These are phyloP conservation scores for Komagataella kurtzmanii DNA, from an alignment of 805 yeast species.

Conservation along the genomic window DNA sequence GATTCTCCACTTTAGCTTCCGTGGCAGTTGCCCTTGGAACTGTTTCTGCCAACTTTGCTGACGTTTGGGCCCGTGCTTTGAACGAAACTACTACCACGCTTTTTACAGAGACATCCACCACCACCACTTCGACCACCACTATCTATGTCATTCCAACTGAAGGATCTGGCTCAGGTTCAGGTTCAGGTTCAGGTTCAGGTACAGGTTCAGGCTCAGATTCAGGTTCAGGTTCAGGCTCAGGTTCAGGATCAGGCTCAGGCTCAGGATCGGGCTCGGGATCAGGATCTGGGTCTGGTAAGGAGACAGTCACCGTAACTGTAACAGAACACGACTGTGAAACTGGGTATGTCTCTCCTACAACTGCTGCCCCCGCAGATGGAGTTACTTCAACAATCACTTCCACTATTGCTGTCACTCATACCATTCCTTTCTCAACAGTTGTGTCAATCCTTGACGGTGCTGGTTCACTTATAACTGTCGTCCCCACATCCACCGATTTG, in stretches of 20 bases:
- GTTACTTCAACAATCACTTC: constrained; percentile 5
- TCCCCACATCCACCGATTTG: constrained; percentile 15
- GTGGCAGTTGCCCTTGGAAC: background rate
- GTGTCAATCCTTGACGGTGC: constrained; percentile 16
- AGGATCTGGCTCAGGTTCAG: background rate
- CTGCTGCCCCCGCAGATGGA: constrained; percentile 2
- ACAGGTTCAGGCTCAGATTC: background rate
- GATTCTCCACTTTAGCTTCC: background rate
- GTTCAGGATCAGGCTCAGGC: background rate
- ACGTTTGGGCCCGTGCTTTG: background rate
- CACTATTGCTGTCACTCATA: constrained; percentile 6
- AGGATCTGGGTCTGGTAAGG: background rate
- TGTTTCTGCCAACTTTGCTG: background rate
- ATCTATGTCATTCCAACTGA: background rate
- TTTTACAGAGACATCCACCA: background rate
- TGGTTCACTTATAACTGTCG: constrained; percentile 14
- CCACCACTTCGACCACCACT: background rate
- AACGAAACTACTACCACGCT: background rate
- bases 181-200: background rate
- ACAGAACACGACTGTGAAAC: constrained; percentile 1
- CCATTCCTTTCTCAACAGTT: constrained; percentile 17
- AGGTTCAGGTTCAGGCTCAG: background rate
- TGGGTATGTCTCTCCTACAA: constrained; percentile 2
- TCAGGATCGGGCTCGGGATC: background rate
- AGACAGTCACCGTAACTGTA: constrained; percentile 2